Base-by-base conservation (phyloP, 2,329 filamentous ascomycete genomes). In the Penicillium sp. region DNA sequence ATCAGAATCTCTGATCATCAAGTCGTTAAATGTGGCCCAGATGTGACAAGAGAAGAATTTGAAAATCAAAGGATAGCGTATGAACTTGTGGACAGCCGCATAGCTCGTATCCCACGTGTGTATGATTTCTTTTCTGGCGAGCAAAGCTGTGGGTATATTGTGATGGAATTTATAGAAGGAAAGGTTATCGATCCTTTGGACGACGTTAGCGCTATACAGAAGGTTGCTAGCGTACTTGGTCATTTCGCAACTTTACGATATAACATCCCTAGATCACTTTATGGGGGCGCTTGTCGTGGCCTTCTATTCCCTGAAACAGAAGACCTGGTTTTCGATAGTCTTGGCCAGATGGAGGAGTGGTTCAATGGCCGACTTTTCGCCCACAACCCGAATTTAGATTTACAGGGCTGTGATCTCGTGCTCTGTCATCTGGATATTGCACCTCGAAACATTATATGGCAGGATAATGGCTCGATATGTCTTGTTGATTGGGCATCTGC, bases 401-500 rank as follows among this genome's bases (percentile, higher is more conserved):
- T 60, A 2, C 49, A 44, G 25, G 31, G 33, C 44, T 50, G 16
- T n/a, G 31, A 61, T 3, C 36, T 61, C 21, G 59, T 63, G 19
- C 48, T 60, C 40, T 61, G 59, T 36, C 53, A 63, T 47, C 45
- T 61, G 4, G 59, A 63, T 45, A 59, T 65, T 39, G 62, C 57
- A n/a, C 61, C 59, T 50, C 56, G 61, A 10, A 64, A 67, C 34
- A 59, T 65, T 15, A 7, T 67, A 6, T 65, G 59, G 60, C 53
- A 58, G 38, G 52, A 62, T 47, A 56, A 68, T 58, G 63, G 66
- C 2, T 55, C 58, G 25, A 21, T 65, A 1, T 69, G 58, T 52
- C 58, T 69, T 43, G 10, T 68, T 60, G 63, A 68, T 58, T 68
- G 60, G 64, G 59, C 57, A 40, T 65, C 63, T 57, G 60, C 63